Conservation (phyloP, 2,329 filamentous ascomycete genomes). For the Xylaria digitata region DNA sequence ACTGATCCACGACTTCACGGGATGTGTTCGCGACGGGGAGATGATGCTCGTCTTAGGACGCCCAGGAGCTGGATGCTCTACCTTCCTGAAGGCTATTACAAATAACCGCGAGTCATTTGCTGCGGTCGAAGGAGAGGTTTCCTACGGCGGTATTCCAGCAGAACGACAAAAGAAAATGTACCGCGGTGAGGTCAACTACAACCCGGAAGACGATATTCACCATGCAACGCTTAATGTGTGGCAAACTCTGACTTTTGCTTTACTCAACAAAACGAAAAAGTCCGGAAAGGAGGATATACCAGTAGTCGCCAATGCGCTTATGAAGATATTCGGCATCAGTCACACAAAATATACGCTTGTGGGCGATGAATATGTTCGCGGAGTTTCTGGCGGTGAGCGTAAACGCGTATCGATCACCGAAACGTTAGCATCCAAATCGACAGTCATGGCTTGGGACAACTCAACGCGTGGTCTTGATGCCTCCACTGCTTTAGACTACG, state of each 20-base stretch:
- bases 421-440: conserved; percentile 77
- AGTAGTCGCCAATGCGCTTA: conserved; percentile 74
- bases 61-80: conserved; percentile 80
- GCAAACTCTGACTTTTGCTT: conserved; percentile 80
- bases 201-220: conserved; percentile 80
- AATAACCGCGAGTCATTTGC: conserved; percentile 76
- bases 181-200: conserved; percentile 82
- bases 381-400: conserved; percentile 82
- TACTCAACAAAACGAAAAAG: conserved; percentile 80
- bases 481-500: conserved; percentile 82
- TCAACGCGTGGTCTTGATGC: conserved; percentile 83
- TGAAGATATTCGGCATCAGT: conserved; percentile 82
- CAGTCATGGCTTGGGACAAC: conserved; percentile 84
- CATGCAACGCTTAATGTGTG: conserved; percentile 80
- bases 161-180: conserved; percentile 75
- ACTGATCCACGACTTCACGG: conserved; percentile 74
- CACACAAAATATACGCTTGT: conserved; percentile 81
- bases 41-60: conserved; percentile 77
- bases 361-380: conserved; percentile 77
- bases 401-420: conserved; percentile 85
- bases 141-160: conserved; percentile 77
- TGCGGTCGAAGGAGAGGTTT: conserved; percentile 74
- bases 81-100: conserved; percentile 79
- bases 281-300: conserved; percentile 71
- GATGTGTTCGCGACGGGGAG: conserved; percentile 73